Percentiles rank a stretch among this genome's conserved stretches.
phyloP scores from a whole-genome alignment of 2,329 filamentous ascomycete genomes.

The Fusarium sp. region DNA sequence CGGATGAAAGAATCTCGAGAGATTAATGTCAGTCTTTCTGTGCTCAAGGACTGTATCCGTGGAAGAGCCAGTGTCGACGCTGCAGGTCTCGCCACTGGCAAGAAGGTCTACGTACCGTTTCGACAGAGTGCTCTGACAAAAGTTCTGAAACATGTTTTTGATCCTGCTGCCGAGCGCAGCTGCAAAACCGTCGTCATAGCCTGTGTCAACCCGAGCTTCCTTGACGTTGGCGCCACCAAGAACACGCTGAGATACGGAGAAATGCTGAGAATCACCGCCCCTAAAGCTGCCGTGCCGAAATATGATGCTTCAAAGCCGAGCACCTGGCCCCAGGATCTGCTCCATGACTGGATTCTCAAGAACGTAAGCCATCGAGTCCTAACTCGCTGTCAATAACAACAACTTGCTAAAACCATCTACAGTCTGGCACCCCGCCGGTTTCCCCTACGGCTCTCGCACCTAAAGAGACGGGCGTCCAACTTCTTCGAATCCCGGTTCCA shows the following conservation, averaged over 20 bases:
- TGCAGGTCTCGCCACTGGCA: constrained; percentile 26
- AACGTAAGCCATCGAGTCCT: constrained; percentile 48
- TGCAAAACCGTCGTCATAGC: constrained; percentile 58
- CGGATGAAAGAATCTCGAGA: constrained; percentile 58
- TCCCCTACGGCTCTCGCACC: constrained; percentile 49
- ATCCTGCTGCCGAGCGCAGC: constrained; percentile 49
- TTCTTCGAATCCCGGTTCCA: constrained; percentile 51
- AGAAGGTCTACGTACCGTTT: constrained; percentile 55
- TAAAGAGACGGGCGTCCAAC: constrained; percentile 52
- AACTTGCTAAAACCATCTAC: neutral
- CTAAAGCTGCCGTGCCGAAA: constrained; percentile 35
- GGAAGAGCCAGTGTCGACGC: constrained; percentile 52
- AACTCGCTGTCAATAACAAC: neutral
- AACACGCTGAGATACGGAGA: constrained; percentile 61
- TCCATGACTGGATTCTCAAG: constrained; percentile 51
- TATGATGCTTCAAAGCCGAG: constrained; percentile 45
- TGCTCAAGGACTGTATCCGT: constrained; percentile 63
- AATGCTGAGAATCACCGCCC: constrained; percentile 53
- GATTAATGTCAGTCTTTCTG: constrained; percentile 59
- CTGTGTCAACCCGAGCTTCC: constrained; percentile 58
- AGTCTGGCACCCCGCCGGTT: constrained; percentile 54
- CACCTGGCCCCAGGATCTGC: constrained; percentile 52
- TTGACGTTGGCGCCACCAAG: constrained; percentile 55
- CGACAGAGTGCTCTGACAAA: constrained; percentile 58
- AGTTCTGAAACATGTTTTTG: constrained; percentile 60